A percentile compares a stretch with the other conserved stretches of the same genome.
Evolutionary conservation across 768 basidiomycete species (phyloP).

Genomic region (Sporobolomyces roseus): DNA sequence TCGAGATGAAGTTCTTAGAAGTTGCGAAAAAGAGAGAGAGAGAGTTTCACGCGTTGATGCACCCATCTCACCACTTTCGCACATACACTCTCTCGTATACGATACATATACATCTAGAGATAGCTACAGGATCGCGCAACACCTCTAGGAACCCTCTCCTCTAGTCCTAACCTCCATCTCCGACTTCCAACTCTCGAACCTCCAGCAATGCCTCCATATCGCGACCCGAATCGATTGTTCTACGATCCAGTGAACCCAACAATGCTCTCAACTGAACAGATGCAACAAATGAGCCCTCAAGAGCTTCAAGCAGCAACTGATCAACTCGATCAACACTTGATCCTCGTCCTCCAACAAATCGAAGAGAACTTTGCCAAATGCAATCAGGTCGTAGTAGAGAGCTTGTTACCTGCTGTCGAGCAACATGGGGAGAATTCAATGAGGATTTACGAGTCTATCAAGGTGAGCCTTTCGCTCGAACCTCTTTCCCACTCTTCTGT

Average conservation of each 20-base stretch:
- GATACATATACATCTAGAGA: too few species aligned
- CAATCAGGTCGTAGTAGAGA: constrained; percentile 74
- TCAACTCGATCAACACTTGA: constrained; percentile 92
- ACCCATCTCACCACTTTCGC: too few species aligned
- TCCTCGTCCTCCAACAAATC: constrained; percentile 85
- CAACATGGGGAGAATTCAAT: constrained; percentile 80
- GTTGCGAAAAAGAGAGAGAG: not conserved
- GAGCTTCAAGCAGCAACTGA: constrained; percentile 56
- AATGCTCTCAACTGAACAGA: constrained; percentile 32
- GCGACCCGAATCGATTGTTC: constrained; percentile 29
- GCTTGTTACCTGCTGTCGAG: constrained; percentile 81
- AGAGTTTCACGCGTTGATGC: not conserved
- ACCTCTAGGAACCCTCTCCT: too few species aligned
- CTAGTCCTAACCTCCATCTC: too few species aligned
- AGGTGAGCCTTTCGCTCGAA: constrained; percentile 55
- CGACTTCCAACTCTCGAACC: not conserved
- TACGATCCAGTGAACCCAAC: constrained; percentile 31
- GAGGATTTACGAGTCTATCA: constrained; percentile 82
- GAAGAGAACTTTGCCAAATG: constrained; percentile 90
- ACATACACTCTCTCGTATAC: too few species aligned
- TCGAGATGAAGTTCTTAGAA: not conserved
- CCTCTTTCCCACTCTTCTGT: not conserved
- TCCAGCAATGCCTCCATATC: constrained; percentile 12
- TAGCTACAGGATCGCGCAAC: too few species aligned
- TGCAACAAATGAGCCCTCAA: constrained; percentile 19